Percentiles rank a stretch among this genome's conserved stretches.
phyloP scores from a whole-genome alignment of 2,329 filamentous ascomycete species.

The Ascochyta viciae-villosae region DNA sequence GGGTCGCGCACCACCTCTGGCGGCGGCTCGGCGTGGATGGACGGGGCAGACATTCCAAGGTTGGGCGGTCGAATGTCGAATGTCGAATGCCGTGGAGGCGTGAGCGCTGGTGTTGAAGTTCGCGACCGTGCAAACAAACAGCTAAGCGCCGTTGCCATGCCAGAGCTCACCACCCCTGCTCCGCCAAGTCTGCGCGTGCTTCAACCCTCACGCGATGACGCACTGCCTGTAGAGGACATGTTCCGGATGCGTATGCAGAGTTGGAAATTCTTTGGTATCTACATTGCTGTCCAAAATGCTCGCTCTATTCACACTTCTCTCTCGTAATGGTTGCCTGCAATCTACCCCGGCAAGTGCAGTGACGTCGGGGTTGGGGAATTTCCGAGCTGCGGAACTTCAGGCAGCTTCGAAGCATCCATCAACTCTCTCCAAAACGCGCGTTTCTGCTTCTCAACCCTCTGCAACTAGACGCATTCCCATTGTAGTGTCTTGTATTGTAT shows the following conservation, averaged over 20 bases:
- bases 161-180: conserved; percentile 6
- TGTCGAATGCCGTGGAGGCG: conserved; percentile 29
- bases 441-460: neutral
- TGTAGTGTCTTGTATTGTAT: neutral
- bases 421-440: neutral
- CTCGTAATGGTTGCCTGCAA: neutral
- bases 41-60: conserved; percentile 49
- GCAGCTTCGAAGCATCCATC: conserved; percentile 28
- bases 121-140: conserved; percentile 24
- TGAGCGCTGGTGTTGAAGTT: conserved; percentile 35
- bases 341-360: conserved; percentile 14
- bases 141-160: neutral
- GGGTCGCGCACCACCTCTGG: conserved; percentile 70
- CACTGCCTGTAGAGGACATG: neutral
- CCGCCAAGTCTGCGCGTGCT: conserved; percentile 5
- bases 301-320: neutral
- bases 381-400: conserved; percentile 29
- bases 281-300: neutral
- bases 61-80: conserved; percentile 32
- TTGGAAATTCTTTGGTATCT: neutral
- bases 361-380: conserved; percentile 28
- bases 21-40: conserved; percentile 59
- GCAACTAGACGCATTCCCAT: neutral
- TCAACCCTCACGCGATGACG: neutral
- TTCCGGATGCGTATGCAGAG: neutral